Conservation (phyloP, 805 yeast species). For the Schizosaccharomyces octosporus region DNA sequence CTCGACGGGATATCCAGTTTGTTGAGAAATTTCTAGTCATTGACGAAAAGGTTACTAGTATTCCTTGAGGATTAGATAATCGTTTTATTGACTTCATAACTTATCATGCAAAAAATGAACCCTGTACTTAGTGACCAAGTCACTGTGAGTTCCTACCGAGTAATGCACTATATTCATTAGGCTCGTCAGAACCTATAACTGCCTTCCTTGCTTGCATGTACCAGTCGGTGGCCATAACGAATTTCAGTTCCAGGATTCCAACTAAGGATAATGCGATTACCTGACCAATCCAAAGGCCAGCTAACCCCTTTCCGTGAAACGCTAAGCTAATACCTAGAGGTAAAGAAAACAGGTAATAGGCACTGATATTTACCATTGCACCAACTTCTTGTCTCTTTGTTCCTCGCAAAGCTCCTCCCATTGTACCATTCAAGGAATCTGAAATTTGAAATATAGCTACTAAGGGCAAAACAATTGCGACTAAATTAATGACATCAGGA, state of each 20-base stretch:
- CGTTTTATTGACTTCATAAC: too few species aligned
- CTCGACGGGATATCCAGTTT: neutral
- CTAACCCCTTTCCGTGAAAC: slow-evolving; percentile 23
- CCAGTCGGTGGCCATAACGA: slow-evolving; percentile 9
- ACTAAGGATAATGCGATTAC: slow-evolving; percentile 18
- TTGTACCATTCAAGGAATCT: slow-evolving; percentile 47
- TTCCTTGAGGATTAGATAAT: too few species aligned
- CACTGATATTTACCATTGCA: slow-evolving; percentile 40
- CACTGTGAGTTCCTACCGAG: neutral
- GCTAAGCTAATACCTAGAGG: slow-evolving; percentile 43
- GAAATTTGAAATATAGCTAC: slow-evolving; percentile 40
- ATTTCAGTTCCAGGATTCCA: slow-evolving; percentile 7
- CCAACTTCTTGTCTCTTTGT: slow-evolving; percentile 57
- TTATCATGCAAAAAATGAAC: too few species aligned
- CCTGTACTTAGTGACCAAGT: too few species aligned
- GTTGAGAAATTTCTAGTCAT: neutral
- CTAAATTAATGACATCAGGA: slow-evolving; percentile 26
- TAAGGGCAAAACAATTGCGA: slow-evolving; percentile 34
- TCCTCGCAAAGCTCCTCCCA: slow-evolving; percentile 51
- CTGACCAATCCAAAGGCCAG: slow-evolving; percentile 53
- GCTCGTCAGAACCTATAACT: slow-evolving; percentile 4
- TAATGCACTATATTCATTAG: neutral
- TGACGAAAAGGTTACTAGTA: neutral
- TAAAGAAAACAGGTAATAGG: slow-evolving; percentile 45
- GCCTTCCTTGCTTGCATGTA: slow-evolving; percentile 8